These are phyloP conservation scores for Taiozyma sp. DNA, from an alignment of 1,139 yeast genomes.

Conservation along the genomic window DNA sequence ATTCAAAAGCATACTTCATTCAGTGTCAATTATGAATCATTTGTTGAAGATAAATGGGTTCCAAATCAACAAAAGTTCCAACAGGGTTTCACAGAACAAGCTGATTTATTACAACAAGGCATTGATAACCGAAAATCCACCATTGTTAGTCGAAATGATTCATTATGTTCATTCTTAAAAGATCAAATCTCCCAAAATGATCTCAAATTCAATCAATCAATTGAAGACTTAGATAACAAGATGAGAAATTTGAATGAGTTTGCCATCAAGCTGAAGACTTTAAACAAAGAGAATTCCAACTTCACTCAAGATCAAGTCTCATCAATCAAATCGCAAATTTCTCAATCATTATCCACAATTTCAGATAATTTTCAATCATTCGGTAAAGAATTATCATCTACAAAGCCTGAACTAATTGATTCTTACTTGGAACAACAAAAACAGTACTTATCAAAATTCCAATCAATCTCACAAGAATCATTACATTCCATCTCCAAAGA, in stretches of 20 bases:
- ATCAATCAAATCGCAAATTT: neutral
- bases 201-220: neutral
- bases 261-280: slow-evolving; percentile 6
- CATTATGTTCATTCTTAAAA: neutral
- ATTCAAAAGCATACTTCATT: slow-evolving; percentile 11
- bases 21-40: slow-evolving; percentile 10
- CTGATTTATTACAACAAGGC: neutral
- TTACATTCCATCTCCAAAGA: neutral
- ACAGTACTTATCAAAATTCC: slow-evolving; percentile 7
- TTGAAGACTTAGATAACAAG: slow-evolving; percentile 2
- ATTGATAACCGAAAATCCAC: neutral
- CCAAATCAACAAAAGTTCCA: slow-evolving; percentile 12
- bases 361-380: slow-evolving; percentile 8
- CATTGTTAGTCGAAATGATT: neutral
- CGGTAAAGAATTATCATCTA: slow-evolving; percentile 11
- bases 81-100: slow-evolving; percentile 4
- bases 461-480: neutral
- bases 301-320: slow-evolving; percentile 2
- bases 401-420: slow-evolving; percentile 17
- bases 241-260: slow-evolving; percentile 10
- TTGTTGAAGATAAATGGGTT: slow-evolving; percentile 14
- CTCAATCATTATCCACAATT: neutral
- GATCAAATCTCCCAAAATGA: neutral
- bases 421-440: slow-evolving; percentile 11
- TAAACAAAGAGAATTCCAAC: slow-evolving; percentile 8